Base-by-base conservation (phyloP, 23 red algal species). In the Gracilariopsis chorda region DNA sequence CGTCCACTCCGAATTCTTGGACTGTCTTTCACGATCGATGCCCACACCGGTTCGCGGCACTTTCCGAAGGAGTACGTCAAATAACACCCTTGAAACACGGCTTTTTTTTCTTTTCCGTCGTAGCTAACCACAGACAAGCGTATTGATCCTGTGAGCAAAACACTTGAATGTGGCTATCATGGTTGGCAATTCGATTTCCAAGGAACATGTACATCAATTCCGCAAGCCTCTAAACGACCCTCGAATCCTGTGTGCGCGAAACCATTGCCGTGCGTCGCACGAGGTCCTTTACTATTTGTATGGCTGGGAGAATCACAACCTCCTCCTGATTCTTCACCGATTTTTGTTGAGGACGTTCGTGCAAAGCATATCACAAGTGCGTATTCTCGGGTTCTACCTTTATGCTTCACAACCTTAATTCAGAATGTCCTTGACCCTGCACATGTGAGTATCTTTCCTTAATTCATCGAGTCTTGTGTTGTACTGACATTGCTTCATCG, bases 391-490 rank as follows among this genome's bases (percentile, higher is more conserved):
- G 44, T 57, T 29, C 77, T 92, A 23, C 88, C 88, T 39, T 37
- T 92, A 30, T 36, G 73, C 47, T 79, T 80, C 72, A 62, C 70
- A 0, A 71, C 74, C 21, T 73, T 92, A 14, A 48, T 80, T 24
- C 73, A 92, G 51, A 92, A 92, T 25, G 74, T 92, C 0, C 75
- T 92, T 20, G 88, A 92, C 62, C 88, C 88, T 4, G 88, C 88
- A 4, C 88, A 92, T 28, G 80, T 84, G 65, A 62, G 80, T 69
- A 34, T 65, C 4, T 28, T 0, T 2, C 43, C 14, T 42, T 24
- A 47, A 14, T 35, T 46, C 1, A 73, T 33, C 3, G 11, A 46
- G 20, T 17, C 17, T 35, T 27, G 47, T 16, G 23, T n/a, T 16
- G 16, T 14, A 55, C 16, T 14, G 49, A 55, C n/a, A 55, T 55